Evolutionary conservation across 179 eudicot species (phyloP).

Genomic region (Patellifolia procumbens): DNA sequence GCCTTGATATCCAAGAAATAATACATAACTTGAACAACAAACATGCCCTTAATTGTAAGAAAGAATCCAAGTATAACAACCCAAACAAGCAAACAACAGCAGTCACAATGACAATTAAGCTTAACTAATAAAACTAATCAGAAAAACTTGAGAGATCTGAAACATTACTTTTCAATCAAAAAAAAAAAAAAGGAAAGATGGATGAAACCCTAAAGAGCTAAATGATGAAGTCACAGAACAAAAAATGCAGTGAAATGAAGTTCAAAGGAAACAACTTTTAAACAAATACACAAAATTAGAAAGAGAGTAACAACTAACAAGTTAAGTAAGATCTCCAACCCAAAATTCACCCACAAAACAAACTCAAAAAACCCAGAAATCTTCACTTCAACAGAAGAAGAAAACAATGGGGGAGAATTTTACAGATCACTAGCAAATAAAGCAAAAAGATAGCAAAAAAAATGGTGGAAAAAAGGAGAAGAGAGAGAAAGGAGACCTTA

Average conservation of each 20-base stretch:
- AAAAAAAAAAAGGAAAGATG: background rate
- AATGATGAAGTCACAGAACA: background rate
- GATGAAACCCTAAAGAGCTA: constrained; percentile 13
- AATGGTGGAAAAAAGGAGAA: background rate
- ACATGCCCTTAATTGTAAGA: background rate
- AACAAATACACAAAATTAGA: background rate
- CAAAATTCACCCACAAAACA: background rate
- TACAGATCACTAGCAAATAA: constrained; percentile 3
- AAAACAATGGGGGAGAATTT: background rate
- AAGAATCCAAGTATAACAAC: constrained; percentile 19
- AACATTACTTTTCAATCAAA: constrained; percentile 2
- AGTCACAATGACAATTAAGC: constrained; percentile 14
- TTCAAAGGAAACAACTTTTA: background rate
- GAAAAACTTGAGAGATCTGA: constrained; percentile 21
- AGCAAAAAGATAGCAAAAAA: background rate
- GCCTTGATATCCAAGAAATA: constrained; percentile 8
- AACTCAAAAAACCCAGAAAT: constrained; percentile 16
- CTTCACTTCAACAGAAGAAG: background rate
- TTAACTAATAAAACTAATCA: background rate
- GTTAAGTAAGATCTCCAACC: background rate
- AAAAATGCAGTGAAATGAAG: background rate
- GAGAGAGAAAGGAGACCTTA: constrained; percentile 30
- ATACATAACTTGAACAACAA: constrained; percentile 17
- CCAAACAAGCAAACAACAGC: constrained; percentile 27
- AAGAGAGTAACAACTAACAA: background rate